Evolutionary conservation across 2,329 filamentous ascomycete species (phyloP).

Genomic region (Aspergillus terreus): DNA sequence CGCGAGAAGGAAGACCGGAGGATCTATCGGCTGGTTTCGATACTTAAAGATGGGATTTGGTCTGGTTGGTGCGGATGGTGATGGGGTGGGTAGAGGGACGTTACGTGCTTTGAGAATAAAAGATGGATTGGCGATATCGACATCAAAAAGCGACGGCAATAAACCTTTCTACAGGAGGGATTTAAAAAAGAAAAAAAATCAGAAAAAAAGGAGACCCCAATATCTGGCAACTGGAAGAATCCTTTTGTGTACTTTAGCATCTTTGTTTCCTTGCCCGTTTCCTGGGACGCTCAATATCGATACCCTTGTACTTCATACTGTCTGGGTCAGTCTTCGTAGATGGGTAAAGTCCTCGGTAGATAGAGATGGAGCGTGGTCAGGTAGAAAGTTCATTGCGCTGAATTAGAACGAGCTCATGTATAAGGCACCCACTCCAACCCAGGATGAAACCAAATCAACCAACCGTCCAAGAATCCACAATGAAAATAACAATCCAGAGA

Average conservation of each 20-base stretch:
- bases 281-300: constrained; percentile 30
- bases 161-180: constrained; percentile 2
- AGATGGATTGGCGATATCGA: constrained; percentile 5
- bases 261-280: constrained; percentile 12
- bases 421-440: neutral
- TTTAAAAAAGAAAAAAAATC: constrained; percentile 3
- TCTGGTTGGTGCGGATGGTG: neutral
- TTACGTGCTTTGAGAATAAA: constrained; percentile 3
- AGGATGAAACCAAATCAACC: neutral
- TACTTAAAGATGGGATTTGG: neutral
- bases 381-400: neutral
- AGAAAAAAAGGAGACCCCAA: constrained; percentile 15
- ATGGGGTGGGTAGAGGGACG: constrained; percentile 5
- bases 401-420: neutral
- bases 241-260: constrained; percentile 28
- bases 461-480: neutral
- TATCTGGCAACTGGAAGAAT: constrained; percentile 3
- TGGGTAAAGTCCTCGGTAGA: too few relatives aligned
- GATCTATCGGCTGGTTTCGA: neutral
- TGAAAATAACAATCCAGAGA: too few relatives aligned
- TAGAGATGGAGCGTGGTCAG: too few relatives aligned
- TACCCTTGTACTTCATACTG: constrained; percentile 28
- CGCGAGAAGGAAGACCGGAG: neutral
- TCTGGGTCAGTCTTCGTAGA: neutral
- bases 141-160: constrained; percentile 10